These are phyloP conservation scores for Alternaria atra DNA, from an alignment of 2,329 filamentous ascomycete species.

Conservation along the genomic window DNA sequence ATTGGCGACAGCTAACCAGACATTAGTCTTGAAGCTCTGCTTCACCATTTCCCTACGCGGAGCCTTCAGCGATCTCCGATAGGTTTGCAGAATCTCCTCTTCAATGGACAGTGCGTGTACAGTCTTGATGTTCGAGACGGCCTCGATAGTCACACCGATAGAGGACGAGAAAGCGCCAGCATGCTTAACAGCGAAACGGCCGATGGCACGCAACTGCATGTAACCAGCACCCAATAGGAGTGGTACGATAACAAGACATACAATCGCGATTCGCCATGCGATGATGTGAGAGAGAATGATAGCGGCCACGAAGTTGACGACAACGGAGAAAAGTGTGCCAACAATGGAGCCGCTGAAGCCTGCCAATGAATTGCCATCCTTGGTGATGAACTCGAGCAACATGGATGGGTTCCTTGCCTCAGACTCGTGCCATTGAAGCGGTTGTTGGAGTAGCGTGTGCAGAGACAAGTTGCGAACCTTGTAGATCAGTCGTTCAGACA, in stretches of 20 bases:
- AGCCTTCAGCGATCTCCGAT: constrained; percentile 55
- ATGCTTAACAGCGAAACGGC: constrained; percentile 65
- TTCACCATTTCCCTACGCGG: constrained; percentile 60
- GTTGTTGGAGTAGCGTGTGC: constrained; percentile 71
- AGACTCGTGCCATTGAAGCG: constrained; percentile 76
- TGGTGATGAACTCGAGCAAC: constrained; percentile 73
- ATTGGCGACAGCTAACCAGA: constrained; percentile 69
- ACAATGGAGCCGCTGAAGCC: constrained; percentile 76
- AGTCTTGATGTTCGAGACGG: constrained; percentile 62
- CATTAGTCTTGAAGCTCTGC: constrained; percentile 63
- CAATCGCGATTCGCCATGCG: constrained; percentile 79
- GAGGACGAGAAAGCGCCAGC: constrained; percentile 61
- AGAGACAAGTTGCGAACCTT: constrained; percentile 70
- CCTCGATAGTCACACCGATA: constrained; percentile 62
- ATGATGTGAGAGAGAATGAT: constrained; percentile 75
- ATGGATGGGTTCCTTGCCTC: constrained; percentile 67
- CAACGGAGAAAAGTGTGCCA: constrained; percentile 72
- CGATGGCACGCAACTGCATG: constrained; percentile 71
- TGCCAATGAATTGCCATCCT: constrained; percentile 72
- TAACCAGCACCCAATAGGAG: constrained; percentile 74
- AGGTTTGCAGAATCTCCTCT: constrained; percentile 58
- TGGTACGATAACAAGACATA: constrained; percentile 74
- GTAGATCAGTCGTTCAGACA: constrained; percentile 72
- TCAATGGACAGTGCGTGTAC: constrained; percentile 63
- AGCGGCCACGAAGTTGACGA: constrained; percentile 72